Conservation (phyloP, 140 eudicot species). For the Erigeron philadelphicus region DNA sequence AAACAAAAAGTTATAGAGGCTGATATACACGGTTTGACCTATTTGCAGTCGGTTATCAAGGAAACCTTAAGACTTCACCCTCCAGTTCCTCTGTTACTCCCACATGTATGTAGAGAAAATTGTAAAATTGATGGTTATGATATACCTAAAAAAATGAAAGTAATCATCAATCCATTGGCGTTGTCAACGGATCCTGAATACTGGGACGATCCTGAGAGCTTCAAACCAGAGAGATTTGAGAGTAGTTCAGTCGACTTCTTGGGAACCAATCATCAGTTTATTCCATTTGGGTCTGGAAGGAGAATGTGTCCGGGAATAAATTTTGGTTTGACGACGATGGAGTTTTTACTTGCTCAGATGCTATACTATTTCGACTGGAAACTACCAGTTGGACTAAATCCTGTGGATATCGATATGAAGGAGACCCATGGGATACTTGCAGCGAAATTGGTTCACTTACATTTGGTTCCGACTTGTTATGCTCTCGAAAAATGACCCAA, state of each 20-base stretch:
- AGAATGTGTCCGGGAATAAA: too few relatives aligned
- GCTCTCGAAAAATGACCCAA: background rate
- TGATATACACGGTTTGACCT: background rate
- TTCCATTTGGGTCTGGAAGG: too few relatives aligned
- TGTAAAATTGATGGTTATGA: constrained; percentile 10
- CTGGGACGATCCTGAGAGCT: background rate
- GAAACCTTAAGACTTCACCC: constrained; percentile 23
- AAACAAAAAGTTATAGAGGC: constrained; percentile 1
- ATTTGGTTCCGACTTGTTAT: background rate
- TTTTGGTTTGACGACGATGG: too few relatives aligned
- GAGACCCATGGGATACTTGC: background rate
- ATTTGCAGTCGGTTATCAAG: constrained; percentile 10
- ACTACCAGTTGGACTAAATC: background rate
- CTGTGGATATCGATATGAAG: background rate
- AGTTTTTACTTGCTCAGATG: too few relatives aligned
- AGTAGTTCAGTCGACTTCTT: background rate
- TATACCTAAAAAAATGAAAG: background rate
- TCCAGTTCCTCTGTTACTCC: constrained; percentile 17
- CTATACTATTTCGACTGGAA: background rate
- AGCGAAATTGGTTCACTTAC: background rate
- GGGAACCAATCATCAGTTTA: background rate
- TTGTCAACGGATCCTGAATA: background rate
- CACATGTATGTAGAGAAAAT: constrained; percentile 8
- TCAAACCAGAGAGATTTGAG: background rate
- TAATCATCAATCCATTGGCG: background rate